Evolutionary conservation across 2,329 filamentous ascomycete genomes (phyloP).

Genomic region (Aspergillus sp.): DNA sequence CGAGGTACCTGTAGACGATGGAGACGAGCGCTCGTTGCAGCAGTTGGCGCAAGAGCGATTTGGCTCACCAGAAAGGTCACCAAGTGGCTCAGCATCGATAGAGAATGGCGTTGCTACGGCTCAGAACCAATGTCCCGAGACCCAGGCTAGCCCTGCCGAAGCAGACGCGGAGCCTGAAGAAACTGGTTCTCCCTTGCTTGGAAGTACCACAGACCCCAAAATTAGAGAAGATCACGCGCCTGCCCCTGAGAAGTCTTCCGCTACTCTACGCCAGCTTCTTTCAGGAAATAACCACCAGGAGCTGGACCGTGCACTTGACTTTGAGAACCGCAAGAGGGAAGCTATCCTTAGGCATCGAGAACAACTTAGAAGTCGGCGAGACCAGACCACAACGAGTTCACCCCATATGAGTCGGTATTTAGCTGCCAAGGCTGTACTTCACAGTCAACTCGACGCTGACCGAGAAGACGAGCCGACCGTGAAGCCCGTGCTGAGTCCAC

Average conservation of each 20-base stretch:
- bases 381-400: constrained; percentile 17
- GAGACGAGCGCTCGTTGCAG: constrained; percentile 11
- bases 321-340: constrained; percentile 42
- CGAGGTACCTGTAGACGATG: background rate
- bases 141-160: too few relatives aligned
- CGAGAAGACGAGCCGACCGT: background rate
- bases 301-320: constrained; percentile 39
- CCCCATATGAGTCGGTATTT: constrained; percentile 37
- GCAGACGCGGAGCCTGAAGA: background rate
- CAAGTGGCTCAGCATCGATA: background rate
- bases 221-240: constrained; percentile 17
- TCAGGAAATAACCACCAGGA: constrained; percentile 17
- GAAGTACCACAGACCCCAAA: background rate
- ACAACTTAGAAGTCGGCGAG: constrained; percentile 15
- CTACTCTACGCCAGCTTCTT: constrained; percentile 23
- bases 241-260: constrained; percentile 28
- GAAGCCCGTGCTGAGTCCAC: constrained; percentile 17
- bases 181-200: background rate
- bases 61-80: background rate
- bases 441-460: background rate
- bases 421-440: constrained; percentile 31
- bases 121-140: background rate
- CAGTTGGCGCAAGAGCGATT: constrained; percentile 21
- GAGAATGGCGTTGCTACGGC: background rate
- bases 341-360: constrained; percentile 32